Conservation (phyloP, 179 eudicot genomes). For the Gypsophila paniculata region DNA sequence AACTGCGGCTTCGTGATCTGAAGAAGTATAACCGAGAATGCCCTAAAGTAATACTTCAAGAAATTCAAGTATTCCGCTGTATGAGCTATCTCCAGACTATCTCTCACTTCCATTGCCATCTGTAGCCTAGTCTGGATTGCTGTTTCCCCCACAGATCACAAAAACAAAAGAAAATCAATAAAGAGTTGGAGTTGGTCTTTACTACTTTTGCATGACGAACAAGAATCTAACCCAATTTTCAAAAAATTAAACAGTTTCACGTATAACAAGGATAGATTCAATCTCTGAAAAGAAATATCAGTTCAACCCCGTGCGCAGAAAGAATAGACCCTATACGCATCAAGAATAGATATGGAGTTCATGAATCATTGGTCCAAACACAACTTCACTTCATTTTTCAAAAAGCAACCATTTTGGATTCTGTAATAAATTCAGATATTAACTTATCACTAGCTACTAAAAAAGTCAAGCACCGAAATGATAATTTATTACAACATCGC, state of each 20-base stretch:
- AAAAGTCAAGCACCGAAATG: background rate
- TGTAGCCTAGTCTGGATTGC: conserved; percentile 75
- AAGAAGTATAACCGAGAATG: conserved; percentile 69
- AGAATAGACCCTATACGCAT: background rate
- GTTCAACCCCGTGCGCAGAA: background rate
- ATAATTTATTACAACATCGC: background rate
- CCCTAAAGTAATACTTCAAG: conserved; percentile 77
- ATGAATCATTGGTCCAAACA: background rate
- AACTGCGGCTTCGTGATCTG: conserved; percentile 90
- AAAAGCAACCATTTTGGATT: background rate
- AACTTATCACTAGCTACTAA: background rate
- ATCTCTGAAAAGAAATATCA: background rate
- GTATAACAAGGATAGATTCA: background rate
- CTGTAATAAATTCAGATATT: background rate
- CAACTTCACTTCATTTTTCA: background rate
- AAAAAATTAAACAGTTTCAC: background rate
- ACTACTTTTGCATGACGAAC: no score
- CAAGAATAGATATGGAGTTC: background rate
- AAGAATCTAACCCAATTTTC: no score
- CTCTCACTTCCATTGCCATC: conserved; percentile 96
- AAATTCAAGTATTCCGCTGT: conserved; percentile 96
- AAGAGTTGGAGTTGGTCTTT: background rate
- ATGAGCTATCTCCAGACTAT: conserved; percentile 88
- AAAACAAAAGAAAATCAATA: background rate
- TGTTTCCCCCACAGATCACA: conserved; percentile 21